Evolutionary conservation across 164 flowering plant species (phyloP), one percentile per base, ranked within the genome.

Genomic region (Kingdonia uniflora): DNA sequence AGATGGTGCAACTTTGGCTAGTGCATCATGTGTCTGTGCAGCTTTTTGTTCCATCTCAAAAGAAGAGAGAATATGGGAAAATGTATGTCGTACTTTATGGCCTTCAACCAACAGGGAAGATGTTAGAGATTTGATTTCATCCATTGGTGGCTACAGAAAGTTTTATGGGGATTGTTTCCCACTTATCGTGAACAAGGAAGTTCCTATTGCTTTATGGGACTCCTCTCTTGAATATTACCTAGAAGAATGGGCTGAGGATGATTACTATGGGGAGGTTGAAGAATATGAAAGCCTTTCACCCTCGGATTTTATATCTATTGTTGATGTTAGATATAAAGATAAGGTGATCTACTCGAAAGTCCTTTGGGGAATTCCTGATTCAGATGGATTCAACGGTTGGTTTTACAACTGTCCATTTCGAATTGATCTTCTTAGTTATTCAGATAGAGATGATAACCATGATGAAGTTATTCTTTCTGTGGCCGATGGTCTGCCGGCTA

Each of bases 151-250:
- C 24, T 86, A 74, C 60, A 78, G 87, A 71, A 89, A 86, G 68
- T 90, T 86, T 56, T 86, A 90, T 64, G 86, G 85, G 2, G 91
- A 82, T 63, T 90, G 95, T 61, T 90, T 79, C 53, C 97, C 97
- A 15, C 85, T 86, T 23, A 84, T 90, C 35, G 82, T 90, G 51
- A 82, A 84, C 73, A 84, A 84, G 60, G 85, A 90, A 44, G 81
- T 80, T 23, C 73, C 78, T 2, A 75, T 76, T 53, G 62, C 72
- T 49, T 71, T 72, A 12, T 75, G 75, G 70, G 76, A 76, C 47
- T 62, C 68, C 14, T 79, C 61, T 44, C 62, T 57, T n/a, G 84
- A 81, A 45, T 79, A 29, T 8, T 29, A 77, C 54, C 74, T 71
- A 42, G 85, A 81, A 65, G 97, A 84, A 65, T 85, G 84, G 92